A percentile compares a stretch with the other conserved stretches of the same genome.
These are phyloP conservation scores for Alternaria triticina DNA, from an alignment of 2,329 filamentous ascomycete genomes.

Conservation along the genomic window DNA sequence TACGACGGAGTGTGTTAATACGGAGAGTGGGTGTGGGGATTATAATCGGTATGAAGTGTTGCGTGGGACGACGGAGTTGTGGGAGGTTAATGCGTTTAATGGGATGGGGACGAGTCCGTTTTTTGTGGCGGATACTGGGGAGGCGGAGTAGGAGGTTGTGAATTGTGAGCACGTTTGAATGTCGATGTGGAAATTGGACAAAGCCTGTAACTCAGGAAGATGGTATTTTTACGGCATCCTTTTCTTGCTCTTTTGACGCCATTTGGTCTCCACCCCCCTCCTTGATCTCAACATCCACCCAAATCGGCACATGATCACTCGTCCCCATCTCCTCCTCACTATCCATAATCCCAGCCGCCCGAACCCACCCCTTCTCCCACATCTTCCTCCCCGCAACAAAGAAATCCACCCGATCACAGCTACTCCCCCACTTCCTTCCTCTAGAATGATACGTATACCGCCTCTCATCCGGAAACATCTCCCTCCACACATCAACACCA, in stretches of 20 bases:
- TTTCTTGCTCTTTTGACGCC: background rate
- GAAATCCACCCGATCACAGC: slow-evolving; percentile 62
- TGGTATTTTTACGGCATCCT: background rate
- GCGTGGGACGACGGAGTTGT: slow-evolving; percentile 37
- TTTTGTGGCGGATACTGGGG: slow-evolving; percentile 16
- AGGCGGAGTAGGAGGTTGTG: background rate
- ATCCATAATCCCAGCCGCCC: slow-evolving; percentile 51
- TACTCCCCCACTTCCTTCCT: slow-evolving; percentile 54
- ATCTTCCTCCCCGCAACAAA: slow-evolving; percentile 54
- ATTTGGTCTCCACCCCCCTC: background rate
- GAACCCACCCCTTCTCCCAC: slow-evolving; percentile 48
- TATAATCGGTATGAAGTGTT: slow-evolving; percentile 38
- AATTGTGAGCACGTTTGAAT: background rate
- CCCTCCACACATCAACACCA: slow-evolving; percentile 58
- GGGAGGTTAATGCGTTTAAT: slow-evolving; percentile 39
- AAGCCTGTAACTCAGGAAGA: background rate
- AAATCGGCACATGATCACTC: slow-evolving; percentile 63
- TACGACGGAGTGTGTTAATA: slow-evolving; percentile 31
- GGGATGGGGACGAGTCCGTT: slow-evolving; percentile 39
- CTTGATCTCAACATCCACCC: slow-evolving; percentile 40
- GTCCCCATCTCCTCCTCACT: slow-evolving; percentile 55
- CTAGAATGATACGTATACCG: slow-evolving; percentile 60
- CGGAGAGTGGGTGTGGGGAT: slow-evolving; percentile 33
- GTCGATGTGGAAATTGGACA: background rate
- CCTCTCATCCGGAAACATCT: slow-evolving; percentile 50